These are phyloP conservation scores for Mallotus nudiflorus DNA, from an alignment of 345 rosid species.

Conservation along the genomic window DNA sequence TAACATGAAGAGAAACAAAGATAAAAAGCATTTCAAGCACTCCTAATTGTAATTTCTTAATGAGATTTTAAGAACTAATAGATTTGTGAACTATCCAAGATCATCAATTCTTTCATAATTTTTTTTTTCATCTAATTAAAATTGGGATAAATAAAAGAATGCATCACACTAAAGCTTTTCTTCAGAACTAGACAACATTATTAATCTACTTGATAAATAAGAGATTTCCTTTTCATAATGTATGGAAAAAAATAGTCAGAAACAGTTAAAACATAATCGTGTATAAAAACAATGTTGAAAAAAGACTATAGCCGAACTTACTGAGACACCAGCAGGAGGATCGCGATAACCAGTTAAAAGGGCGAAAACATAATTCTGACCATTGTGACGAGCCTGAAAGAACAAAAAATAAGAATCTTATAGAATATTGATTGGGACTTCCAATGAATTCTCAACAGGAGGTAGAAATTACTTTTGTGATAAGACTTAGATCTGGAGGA, in stretches of 20 bases:
- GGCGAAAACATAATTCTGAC: slow-evolving; percentile 95
- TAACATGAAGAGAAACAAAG: no score
- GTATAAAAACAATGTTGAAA: not conserved
- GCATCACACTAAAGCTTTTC: not conserved
- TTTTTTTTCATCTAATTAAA: not conserved
- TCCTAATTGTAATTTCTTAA: no score
- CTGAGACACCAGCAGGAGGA: slow-evolving; percentile 97
- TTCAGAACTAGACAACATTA: not conserved
- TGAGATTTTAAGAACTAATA: no score
- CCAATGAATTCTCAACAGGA: slow-evolving; percentile 4
- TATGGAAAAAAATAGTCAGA: not conserved
- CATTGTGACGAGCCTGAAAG: slow-evolving; percentile 96
- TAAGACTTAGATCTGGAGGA: slow-evolving; percentile 99
- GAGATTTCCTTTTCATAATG: not conserved
- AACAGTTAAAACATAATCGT: not conserved
- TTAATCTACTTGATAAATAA: not conserved
- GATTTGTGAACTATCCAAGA: not conserved
- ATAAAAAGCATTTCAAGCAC: no score
- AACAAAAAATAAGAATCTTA: slow-evolving; percentile 14
- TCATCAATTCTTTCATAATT: not conserved
- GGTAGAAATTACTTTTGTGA: slow-evolving; percentile 72
- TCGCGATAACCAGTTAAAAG: slow-evolving; percentile 97
- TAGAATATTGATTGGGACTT: slow-evolving; percentile 5
- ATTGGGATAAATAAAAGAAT: not conserved
- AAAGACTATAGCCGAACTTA: slow-evolving; percentile 32